A percentile compares a stretch with the other conserved stretches of the same genome.
Evolutionary conservation across 1,284 basidiomycete species (phyloP).

Genomic region (Pterulicium gracile): DNA sequence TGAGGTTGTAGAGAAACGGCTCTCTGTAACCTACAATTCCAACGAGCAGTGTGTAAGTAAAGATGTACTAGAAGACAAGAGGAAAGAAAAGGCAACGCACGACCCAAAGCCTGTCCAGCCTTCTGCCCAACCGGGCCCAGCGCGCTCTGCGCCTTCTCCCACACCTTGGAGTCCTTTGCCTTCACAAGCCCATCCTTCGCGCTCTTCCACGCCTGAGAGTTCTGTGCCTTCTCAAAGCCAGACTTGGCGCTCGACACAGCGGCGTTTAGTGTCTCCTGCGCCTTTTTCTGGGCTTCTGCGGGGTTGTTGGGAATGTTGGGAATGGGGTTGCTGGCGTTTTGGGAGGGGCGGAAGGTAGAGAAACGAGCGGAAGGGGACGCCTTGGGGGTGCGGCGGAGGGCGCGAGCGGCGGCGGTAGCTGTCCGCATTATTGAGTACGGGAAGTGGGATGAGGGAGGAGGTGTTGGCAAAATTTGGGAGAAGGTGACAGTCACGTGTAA

Average conservation of each 20-base stretch:
- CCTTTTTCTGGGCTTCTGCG: constrained; percentile 1
- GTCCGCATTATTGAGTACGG: not conserved
- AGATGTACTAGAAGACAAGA: not conserved
- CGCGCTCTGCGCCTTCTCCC: not conserved
- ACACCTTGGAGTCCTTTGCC: not conserved
- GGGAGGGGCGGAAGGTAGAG: not conserved
- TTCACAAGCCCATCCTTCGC: constrained; percentile 1
- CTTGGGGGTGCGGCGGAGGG: not conserved
- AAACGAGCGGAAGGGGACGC: not conserved
- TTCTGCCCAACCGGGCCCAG: not conserved
- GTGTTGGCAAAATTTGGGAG: constrained; percentile 1
- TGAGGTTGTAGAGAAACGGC: constrained; percentile 37
- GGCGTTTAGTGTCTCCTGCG: not conserved
- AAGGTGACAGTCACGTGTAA: not conserved
- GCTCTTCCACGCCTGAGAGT: not conserved
- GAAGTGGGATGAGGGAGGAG: not conserved
- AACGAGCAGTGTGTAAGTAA: no score
- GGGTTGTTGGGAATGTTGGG: not conserved
- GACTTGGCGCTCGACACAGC: not conserved
- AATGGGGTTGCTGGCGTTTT: not conserved
- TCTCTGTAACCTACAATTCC: constrained; percentile 29
- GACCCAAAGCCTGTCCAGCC: constrained; percentile 1
- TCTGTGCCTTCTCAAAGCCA: constrained; percentile 1
- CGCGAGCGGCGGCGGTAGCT: not conserved
- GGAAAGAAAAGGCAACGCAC: not conserved